Evolutionary conservation across 1,284 basidiomycete species (phyloP), one percentile per base, ranked within the genome.

Genomic region (Vanrija sp.): DNA sequence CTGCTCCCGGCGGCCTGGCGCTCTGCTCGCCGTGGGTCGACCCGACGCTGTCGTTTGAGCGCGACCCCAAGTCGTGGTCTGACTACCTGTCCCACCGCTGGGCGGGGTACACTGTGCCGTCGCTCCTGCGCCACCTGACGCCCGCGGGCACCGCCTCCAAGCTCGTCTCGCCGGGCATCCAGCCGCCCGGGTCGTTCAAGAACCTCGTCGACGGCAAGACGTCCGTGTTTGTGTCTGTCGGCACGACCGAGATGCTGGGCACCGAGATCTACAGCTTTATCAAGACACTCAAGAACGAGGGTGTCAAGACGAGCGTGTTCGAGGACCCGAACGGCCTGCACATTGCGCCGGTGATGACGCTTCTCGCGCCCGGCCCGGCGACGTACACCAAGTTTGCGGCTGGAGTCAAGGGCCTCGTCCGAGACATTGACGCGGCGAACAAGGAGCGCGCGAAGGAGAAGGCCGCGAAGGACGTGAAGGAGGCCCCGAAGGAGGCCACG

Each of bases 171-270:
- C 68, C 68, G 4, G 57, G 58, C 14, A 58, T 58, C 18, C 63
- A 60, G 12, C 14, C 25, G 0, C 23, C 19, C 3, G 58, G 51
- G 2, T 52, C 57, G 21, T 68, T 62, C 62, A 16, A n/a, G 23
- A 64, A 61, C 47, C 47, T 70, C 28, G 43, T 16, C 2, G 52
- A 47, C 6, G 18, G 19, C 19, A 42, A 29, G 18, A 55, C 56
- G 16, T 61, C 58, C 34, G 65, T 68, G 25, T 69, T 68, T 45
- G 45, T 72, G 16, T 63, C 65, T 38, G 56, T 66, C n/a, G 73
- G 73, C 5, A 67, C 65, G 15, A 62, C 61, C n/a, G 73, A 75
- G 63, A 46, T 65, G 28, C 58, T 75, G 48, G 52, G 57, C 9
- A 66, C 66, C 47, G 71, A 75, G 58, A 61, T 65, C 26, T 38